Conservation (phyloP, 2,329 filamentous ascomycete genomes). For the Trichoderma aggressivum region DNA sequence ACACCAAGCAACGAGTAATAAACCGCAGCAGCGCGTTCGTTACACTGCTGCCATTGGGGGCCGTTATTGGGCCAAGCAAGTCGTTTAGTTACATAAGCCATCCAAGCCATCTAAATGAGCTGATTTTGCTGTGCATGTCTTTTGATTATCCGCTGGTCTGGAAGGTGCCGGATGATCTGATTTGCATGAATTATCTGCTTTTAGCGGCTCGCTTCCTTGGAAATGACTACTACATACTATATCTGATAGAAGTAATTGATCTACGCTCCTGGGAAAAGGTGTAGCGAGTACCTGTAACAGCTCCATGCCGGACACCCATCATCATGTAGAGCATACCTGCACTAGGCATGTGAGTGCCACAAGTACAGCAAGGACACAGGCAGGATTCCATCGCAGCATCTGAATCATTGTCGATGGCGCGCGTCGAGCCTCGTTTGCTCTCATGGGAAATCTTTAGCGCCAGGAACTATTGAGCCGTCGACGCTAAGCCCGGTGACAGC, state of each 20-base stretch:
- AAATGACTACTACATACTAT: too few relatives aligned
- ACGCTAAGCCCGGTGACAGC: conserved; percentile 11
- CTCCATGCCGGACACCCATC: neutral
- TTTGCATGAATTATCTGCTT: neutral
- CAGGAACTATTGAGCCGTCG: neutral
- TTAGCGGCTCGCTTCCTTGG: neutral
- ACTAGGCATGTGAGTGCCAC: neutral
- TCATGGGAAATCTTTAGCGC: neutral
- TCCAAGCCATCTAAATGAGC: neutral
- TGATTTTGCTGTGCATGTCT: neutral
- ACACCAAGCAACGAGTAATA: neutral
- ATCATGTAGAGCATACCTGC: neutral
- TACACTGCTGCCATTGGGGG: neutral
- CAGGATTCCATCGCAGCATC: neutral
- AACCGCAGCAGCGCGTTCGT: neutral
- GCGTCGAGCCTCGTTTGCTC: neutral
- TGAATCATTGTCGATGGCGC: neutral
- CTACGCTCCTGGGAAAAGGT: neutral
- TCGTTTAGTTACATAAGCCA: neutral
- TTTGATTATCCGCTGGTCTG: neutral
- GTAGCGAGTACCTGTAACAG: neutral
- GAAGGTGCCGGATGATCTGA: conserved; percentile 9
- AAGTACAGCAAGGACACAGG: neutral
- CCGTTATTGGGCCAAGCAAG: neutral
- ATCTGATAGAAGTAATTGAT: conserved; percentile 5